A percentile compares a stretch with the other conserved stretches of the same genome.
phyloP scores from a whole-genome alignment of 148 eudicot species.

The Fagopyrum tataricum region DNA sequence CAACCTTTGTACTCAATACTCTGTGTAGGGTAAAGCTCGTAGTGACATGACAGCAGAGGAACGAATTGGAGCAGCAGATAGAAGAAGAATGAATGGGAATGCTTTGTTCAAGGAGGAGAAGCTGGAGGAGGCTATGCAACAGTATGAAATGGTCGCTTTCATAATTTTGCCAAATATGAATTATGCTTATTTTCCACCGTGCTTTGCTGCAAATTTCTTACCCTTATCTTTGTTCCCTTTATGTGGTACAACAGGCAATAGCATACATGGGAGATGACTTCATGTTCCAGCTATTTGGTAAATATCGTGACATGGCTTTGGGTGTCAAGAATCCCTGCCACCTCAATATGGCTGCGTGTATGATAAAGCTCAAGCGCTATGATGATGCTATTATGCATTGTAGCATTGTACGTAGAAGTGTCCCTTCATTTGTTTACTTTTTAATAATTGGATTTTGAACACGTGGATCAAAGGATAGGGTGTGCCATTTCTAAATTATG shows the following conservation, averaged over 20 bases:
- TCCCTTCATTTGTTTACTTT: not conserved
- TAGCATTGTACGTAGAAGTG: constrained; percentile 54
- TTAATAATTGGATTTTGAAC: not conserved
- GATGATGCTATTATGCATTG: constrained; percentile 92
- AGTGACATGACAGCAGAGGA: constrained; percentile 98
- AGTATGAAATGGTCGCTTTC: constrained; percentile 82
- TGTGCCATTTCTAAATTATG: not conserved
- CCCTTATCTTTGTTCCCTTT: not conserved
- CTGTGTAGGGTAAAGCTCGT: constrained; percentile 77
- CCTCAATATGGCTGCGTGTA: constrained; percentile 91
- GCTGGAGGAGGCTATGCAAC: constrained; percentile 93
- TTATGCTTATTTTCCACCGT: not conserved
- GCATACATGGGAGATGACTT: constrained; percentile 99
- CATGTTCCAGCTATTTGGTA: constrained; percentile 96
- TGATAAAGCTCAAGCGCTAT: constrained; percentile 75
- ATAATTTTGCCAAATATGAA: not conserved
- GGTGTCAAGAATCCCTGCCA: constrained; percentile 97
- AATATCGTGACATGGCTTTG: constrained; percentile 94
- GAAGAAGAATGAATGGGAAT: constrained; percentile 97
- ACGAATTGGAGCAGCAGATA: constrained; percentile 91
- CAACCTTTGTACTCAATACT: not conserved
- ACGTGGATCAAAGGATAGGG: not conserved
- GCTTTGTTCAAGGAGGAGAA: constrained; percentile 86
- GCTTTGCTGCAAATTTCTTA: not conserved
- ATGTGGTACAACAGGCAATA: constrained; percentile 50